Evolutionary conservation across 805 yeast genomes (phyloP).

Genomic region (Lachancea fermentati): DNA sequence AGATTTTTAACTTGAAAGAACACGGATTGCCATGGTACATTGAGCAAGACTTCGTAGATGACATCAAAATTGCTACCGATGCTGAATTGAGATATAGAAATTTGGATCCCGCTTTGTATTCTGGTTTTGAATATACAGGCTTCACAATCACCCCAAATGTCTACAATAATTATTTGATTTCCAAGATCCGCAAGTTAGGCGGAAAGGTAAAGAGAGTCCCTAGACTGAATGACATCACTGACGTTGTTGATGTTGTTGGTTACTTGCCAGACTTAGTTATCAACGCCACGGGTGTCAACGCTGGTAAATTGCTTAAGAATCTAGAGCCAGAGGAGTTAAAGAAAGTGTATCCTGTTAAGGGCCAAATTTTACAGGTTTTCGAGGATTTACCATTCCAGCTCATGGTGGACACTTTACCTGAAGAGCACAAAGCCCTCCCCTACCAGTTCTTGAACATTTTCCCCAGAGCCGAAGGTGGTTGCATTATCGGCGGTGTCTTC

Average conservation of each 20-base stretch:
- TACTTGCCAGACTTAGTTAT: slow-evolving; percentile 44
- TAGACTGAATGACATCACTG: slow-evolving; percentile 38
- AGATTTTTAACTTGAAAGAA: slow-evolving; percentile 13
- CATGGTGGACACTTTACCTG: slow-evolving; percentile 23
- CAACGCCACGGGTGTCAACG: slow-evolving; percentile 53
- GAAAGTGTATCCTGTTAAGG: slow-evolving; percentile 47
- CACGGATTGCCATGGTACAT: slow-evolving; percentile 46
- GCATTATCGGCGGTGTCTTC: slow-evolving; percentile 55
- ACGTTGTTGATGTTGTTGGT: slow-evolving; percentile 41
- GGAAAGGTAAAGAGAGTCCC: slow-evolving; percentile 40
- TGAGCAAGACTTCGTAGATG: slow-evolving; percentile 34
- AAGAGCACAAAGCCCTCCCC: slow-evolving; percentile 15
- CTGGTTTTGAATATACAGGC: slow-evolving; percentile 47
- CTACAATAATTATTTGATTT: slow-evolving; percentile 49
- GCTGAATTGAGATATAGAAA: slow-evolving; percentile 32
- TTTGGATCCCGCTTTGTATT: slow-evolving; percentile 30
- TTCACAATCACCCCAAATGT: slow-evolving; percentile 54
- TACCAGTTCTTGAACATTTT: slow-evolving; percentile 50
- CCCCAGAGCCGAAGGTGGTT: slow-evolving; percentile 74
- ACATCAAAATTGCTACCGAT: slow-evolving; percentile 32
- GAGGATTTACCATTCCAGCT: slow-evolving; percentile 39
- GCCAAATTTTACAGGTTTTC: slow-evolving; percentile 50
- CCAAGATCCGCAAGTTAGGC: slow-evolving; percentile 42
- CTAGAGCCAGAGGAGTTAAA: slow-evolving; percentile 39
- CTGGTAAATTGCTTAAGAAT: slow-evolving; percentile 28